Base-by-base conservation (phyloP, 441 rosid species). In the Pelargonium citronellum region DNA sequence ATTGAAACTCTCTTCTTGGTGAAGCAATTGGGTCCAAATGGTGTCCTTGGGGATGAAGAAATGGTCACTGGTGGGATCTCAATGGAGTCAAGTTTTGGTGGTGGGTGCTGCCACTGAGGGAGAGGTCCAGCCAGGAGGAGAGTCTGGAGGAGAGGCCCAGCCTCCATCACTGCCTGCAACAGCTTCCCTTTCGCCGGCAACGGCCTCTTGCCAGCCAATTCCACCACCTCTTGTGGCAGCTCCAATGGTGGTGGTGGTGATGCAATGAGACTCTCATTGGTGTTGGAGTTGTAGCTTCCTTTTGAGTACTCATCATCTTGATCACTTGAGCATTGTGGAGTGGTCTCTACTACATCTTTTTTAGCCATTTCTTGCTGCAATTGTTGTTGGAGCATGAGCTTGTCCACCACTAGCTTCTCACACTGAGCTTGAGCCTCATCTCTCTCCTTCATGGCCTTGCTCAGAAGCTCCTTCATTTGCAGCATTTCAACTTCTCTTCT, bases 51-150 rank as follows among this genome's bases (percentile, higher is more conserved):
- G 72, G 85, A 4, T 69, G 86, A 77, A 64, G 87, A 83, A 72
- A 90, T 84, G 75, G 86, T 79, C 47, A 87, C 87, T 0, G 90
- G 96, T 69, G 96, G 96, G 66, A 92, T 92, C 43, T 90, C 92
- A 60, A 88, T 81, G 72, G 90, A 83, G 66, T 87, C 73, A 0
- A 88, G 76, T 57, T 78, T 84, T 2, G 93, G 93, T 7, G 93
- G 93, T 0, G 93, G 93, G 79, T 91, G 91, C 70, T 87, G 89
- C 98, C 98, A 93, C 73, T 88, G 91, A 68, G 98, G 98, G 67
- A 93, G 87, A 37, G 88, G 91, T 55, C 98, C 98, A 1, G 97
- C 98, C 43, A 89, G 69, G 44, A 93, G 83, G 69, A 93, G 90
- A 62, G 94, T 93, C 64, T 91, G 94, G 55, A 92, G 79, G 60